Base-by-base conservation (phyloP, 805 yeast species). In the Ogataea nakhonphanomensis region DNA sequence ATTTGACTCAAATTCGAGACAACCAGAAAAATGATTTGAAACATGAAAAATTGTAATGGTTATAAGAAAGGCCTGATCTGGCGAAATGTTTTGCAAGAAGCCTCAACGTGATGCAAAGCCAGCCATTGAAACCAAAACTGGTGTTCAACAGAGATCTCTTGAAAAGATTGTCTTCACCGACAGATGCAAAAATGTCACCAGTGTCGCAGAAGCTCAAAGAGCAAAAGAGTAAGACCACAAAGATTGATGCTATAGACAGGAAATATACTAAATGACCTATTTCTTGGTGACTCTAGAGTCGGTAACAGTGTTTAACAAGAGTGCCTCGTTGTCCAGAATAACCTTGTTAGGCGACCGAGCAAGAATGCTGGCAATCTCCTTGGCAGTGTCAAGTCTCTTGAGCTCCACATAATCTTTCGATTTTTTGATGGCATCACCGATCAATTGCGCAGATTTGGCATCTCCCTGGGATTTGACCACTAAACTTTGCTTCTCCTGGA, bases 391-490 rank as follows among this genome's bases (percentile, higher is more conserved):
- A 62, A 93, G 78, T 68, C 97, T 83, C 73, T 91, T 93, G 67
- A 93, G 78, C 65, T 93, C 99, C 36, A 93, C 95, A 64, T 93
- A 93, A 64, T 91, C 99, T 65, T 77, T 85, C 17, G 95, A 85
- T 67, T 91, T 93, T 73, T 91, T 93, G 65, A 93, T 91, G 39
- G 99, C 98, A 51, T 93, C 99, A 79, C 99, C 99, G 69, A 93
- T 89, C 70, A 93, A 81, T 66, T 90, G 95, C 25, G 99, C 99
- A 39, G 96, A 85, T 62, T 87, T 81, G 50, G 99, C 99, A 69
- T 93, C 99, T 79, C 99, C 99, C 64, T 88, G 86, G 9, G 99
- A 98, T 65, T 84, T 88, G 43, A 93, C 97, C 49, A 93, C 95
- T 71, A 88, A 74, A 61, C 95, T 95, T 67, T 93, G 98, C 65